These are phyloP conservation scores for Flaveria bidentis DNA, from an alignment of 129 eudicot species.

Conservation along the genomic window DNA sequence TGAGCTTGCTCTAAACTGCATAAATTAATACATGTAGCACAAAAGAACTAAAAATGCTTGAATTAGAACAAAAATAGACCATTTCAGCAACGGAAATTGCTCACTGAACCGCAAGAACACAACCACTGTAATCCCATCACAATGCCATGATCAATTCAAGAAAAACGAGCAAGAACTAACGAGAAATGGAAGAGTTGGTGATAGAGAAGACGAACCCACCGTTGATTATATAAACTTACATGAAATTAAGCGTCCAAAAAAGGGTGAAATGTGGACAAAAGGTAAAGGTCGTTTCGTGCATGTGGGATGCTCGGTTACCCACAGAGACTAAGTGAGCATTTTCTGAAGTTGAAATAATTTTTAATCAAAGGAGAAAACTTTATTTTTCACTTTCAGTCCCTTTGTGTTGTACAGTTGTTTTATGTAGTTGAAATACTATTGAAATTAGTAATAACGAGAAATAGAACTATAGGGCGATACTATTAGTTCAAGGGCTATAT, in stretches of 20 bases:
- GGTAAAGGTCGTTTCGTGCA: constrained; percentile 32
- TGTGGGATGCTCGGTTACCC: constrained; percentile 34
- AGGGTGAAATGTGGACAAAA: constrained; percentile 30
- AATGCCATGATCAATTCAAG: constrained; percentile 18
- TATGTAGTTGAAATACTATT: not conserved
- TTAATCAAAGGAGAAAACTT: not conserved
- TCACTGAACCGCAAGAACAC: constrained; percentile 1
- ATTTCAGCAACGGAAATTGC: not conserved
- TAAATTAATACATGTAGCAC: not conserved
- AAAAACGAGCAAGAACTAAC: not conserved
- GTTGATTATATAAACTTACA: constrained; percentile 9
- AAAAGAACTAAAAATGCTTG: not conserved
- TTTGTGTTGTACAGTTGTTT: not conserved
- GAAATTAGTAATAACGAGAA: too few relatives aligned
- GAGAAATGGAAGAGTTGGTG: not conserved
- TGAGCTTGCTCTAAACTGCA: constrained; percentile 17
- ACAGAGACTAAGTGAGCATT: not conserved
- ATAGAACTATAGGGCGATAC: too few relatives aligned
- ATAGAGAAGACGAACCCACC: not conserved
- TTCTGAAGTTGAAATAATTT: constrained; percentile 5
- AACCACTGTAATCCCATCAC: constrained; percentile 7
- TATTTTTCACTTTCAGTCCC: constrained; percentile 24
- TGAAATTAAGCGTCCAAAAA: constrained; percentile 22
- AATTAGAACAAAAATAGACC: constrained; percentile 10
- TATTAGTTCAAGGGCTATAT: too few relatives aligned